Evolutionary conservation across 441 rosid species (phyloP), one percentile per base, ranked within the genome.

Genomic region (Breynia disticha): DNA sequence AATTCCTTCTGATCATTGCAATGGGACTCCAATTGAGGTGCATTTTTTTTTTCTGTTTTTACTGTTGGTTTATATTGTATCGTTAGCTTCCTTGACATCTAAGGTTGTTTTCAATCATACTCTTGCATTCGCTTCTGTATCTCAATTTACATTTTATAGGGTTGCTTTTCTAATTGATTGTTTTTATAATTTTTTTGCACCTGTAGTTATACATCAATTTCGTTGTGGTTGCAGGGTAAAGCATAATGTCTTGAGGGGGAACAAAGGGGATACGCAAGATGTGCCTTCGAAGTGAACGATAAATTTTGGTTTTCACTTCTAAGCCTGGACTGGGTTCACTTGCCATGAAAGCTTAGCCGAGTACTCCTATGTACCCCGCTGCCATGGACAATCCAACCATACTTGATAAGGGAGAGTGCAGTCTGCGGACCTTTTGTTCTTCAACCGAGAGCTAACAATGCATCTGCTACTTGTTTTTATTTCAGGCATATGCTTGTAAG

Each of bases 1-100:
- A 91, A 91, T 82, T 88, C 98, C 3, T 91, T 91, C 64, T 91
- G 80, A 81, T 48, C 0, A 41, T 4, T 9, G n/a, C 35, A 41
- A 11, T 15, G 44, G 44, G 44, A 41, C 0, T 11, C 3, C 3
- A 41, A 3, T 11, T 4, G 44, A 41, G 44, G 44, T 41, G 9
- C 3, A 41, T 9, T 41, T 41, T 9, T 4, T 3, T 15, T 4
- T 15, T n/a, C n/a, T n/a, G n/a, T n/a, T n/a, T n/a, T n/a, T n/a
- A n/a, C n/a, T n/a, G n/a, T n/a, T n/a, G n/a, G n/a, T n/a, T n/a
- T n/a, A n/a, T n/a, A n/a, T n/a, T n/a, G n/a, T n/a, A n/a, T n/a
- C n/a, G n/a, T n/a, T n/a, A n/a, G n/a, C n/a, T n/a, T n/a, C n/a
- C n/a, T n/a, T n/a, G n/a, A n/a, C n/a, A n/a, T n/a, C n/a, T n/a